phyloP scores from a whole-genome alignment of 2,329 filamentous ascomycete genomes.

The Drechslerella dactyloides region DNA sequence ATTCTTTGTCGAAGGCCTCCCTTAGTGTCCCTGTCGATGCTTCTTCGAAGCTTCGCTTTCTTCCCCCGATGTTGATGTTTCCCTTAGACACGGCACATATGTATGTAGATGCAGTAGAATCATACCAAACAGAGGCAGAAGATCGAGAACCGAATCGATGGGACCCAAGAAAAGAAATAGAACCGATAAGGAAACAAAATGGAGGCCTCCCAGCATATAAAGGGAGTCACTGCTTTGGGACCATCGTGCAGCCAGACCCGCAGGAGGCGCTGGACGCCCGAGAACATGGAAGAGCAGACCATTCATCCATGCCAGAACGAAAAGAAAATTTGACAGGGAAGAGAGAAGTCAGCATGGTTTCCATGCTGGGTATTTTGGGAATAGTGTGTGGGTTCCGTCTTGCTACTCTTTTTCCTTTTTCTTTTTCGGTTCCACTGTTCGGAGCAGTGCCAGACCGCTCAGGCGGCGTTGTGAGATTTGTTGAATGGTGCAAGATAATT shows the following conservation, averaged over 20 bases:
- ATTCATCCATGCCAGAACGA: background rate
- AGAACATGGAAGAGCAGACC: slow-evolving; percentile 25
- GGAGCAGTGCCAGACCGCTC: slow-evolving; percentile 6
- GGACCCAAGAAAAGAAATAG: slow-evolving; percentile 16
- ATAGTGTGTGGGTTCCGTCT: slow-evolving; percentile 24
- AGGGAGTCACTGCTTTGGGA: slow-evolving; percentile 25
- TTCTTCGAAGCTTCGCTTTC: slow-evolving; percentile 23
- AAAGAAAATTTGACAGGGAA: slow-evolving; percentile 31
- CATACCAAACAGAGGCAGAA: slow-evolving; percentile 30
- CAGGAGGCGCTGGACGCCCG: slow-evolving; percentile 31
- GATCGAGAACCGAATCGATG: slow-evolving; percentile 12
- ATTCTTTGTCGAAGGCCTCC: slow-evolving; percentile 39
- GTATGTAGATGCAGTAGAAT: slow-evolving; percentile 13
- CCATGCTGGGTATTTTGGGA: slow-evolving; percentile 26
- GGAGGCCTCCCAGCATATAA: slow-evolving; percentile 37
- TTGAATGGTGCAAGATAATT: background rate
- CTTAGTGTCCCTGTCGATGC: slow-evolving; percentile 25
- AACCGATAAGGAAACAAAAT: slow-evolving; percentile 16
- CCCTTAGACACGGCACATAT: slow-evolving; percentile 21
- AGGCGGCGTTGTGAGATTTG: background rate
- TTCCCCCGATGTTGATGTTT: background rate
- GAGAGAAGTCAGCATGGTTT: slow-evolving; percentile 32
- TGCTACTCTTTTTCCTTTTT: slow-evolving; percentile 46
- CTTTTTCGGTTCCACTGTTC: slow-evolving; percentile 32
- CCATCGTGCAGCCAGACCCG: slow-evolving; percentile 36